These are phyloP conservation scores for Candida koratica DNA, from an alignment of 805 yeast species.

Conservation along the genomic window DNA sequence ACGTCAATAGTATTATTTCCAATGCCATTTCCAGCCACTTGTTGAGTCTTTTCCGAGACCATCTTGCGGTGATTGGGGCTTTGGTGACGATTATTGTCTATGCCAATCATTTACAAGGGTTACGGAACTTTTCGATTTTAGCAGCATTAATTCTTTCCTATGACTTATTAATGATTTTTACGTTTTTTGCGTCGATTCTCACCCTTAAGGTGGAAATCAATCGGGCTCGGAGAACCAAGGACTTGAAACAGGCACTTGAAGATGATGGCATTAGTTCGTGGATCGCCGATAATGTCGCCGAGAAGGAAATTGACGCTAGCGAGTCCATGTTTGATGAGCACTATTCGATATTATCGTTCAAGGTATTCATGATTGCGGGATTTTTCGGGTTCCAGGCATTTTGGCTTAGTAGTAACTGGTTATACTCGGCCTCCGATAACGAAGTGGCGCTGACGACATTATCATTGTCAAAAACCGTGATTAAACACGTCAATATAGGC, in stretches of 20 bases:
- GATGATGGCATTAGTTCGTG: constrained; percentile 83
- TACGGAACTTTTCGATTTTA: constrained; percentile 76
- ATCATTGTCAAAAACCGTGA: constrained; percentile 37
- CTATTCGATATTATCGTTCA: constrained; percentile 47
- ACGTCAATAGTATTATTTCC: constrained; percentile 42
- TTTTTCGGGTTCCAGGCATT: constrained; percentile 63
- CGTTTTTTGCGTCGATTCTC: constrained; percentile 79
- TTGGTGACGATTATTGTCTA: constrained; percentile 63
- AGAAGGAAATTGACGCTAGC: constrained; percentile 25
- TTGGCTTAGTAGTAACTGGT: constrained; percentile 70
- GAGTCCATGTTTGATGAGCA: constrained; percentile 22
- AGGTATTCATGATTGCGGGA: constrained; percentile 54
- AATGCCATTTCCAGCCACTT: constrained; percentile 41
- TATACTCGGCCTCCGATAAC: constrained; percentile 30
- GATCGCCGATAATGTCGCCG: constrained; percentile 68
- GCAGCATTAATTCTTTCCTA: constrained; percentile 64
- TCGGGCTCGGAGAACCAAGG: constrained; percentile 76
- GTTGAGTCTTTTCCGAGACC: constrained; percentile 65
- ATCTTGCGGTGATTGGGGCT: constrained; percentile 65
- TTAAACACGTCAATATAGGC: constrained; percentile 44
- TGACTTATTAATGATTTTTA: constrained; percentile 69
- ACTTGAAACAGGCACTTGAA: constrained; percentile 73
- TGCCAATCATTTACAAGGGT: constrained; percentile 65
- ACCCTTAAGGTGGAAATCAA: constrained; percentile 86
- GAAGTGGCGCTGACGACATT: constrained; percentile 2